phyloP scores from a whole-genome alignment of 2,329 filamentous ascomycete genomes.

The Hypoxylon sp. region DNA sequence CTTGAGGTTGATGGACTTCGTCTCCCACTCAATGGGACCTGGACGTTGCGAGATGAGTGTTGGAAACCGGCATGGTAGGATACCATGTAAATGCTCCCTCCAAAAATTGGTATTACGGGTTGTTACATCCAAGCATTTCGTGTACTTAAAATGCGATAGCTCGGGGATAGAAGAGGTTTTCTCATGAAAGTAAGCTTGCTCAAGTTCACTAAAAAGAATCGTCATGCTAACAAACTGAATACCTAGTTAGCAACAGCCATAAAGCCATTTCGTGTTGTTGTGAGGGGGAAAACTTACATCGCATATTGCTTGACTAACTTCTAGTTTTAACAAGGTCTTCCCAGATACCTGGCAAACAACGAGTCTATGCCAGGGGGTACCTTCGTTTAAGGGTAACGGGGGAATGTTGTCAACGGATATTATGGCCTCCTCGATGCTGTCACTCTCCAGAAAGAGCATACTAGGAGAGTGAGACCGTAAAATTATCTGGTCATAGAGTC shows the following conservation, averaged over 20 bases:
- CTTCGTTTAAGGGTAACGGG: constrained; percentile 56
- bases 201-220: constrained; percentile 64
- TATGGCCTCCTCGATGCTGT: constrained; percentile 57
- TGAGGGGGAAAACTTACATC: constrained; percentile 55
- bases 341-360: constrained; percentile 64
- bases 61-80: constrained; percentile 64
- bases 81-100: constrained; percentile 58
- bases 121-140: constrained; percentile 56
- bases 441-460: constrained; percentile 69
- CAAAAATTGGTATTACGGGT: constrained; percentile 63
- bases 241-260: constrained; percentile 24
- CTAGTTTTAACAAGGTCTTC: constrained; percentile 65
- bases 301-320: constrained; percentile 67
- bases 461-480: constrained; percentile 64
- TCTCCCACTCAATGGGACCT: constrained; percentile 53
- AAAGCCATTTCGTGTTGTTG: too few relatives aligned
- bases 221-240: constrained; percentile 59
- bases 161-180: constrained; percentile 54
- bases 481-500: constrained; percentile 66
- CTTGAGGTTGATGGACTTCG: constrained; percentile 59
- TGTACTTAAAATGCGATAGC: constrained; percentile 59
- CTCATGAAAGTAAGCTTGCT: constrained; percentile 61
- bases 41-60: constrained; percentile 52
- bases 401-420: constrained; percentile 61
- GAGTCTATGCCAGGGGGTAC: constrained; percentile 65